Base-by-base conservation (phyloP, 2,329 filamentous ascomycete species). In the Rosellinia necatrix region DNA sequence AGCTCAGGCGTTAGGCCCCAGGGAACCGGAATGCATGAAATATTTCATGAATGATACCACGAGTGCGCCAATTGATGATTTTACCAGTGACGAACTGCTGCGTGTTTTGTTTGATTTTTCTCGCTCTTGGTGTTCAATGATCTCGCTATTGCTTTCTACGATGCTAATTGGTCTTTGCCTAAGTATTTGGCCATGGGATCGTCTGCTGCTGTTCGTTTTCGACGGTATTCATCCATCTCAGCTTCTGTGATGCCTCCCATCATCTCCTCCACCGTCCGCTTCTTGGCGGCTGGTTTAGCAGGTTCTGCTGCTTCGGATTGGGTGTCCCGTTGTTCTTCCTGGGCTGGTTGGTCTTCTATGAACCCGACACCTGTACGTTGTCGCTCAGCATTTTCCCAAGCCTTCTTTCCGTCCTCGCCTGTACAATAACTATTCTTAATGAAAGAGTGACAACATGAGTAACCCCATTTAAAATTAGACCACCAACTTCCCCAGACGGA, bases 371-470 rank as follows among this genome's bases (percentile, higher is more conserved):
- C 81, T 1, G 72, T 76, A n/a, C 79, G 74, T 68, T 81, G 84
- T 64, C 70, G 76, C 63, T 94, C 87, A 0, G 90, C 86, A 53
- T 90, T 88, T 65, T 92, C 87, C 73, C 90, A 92, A 1, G 91
- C 92, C 59, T 76, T 77, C 72, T 86, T 96, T 30, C 94, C 94
- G 56, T 90, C 90, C 58, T 94, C 91, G 22, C 94, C 94, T 0
- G 93, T 97, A 73, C 94, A 99, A 69, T 97, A 99, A 68, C 92
- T 96, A 74, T 99, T 97, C 76, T 96, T 97, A 60, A 96, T 84
- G 19, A 86, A 88, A 0, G 92, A 96, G 71, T 96, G 92, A 77
- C 94, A 99, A 73, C 94, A 99, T 19, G 90, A 84, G 73, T 96
- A 99, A 1, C 94, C 94, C 94, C 94, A 99, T 73, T 88, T 84